Evolutionary conservation across 2,329 filamentous ascomycete genomes (phyloP).

Genomic region (Laburnicola sp.): DNA sequence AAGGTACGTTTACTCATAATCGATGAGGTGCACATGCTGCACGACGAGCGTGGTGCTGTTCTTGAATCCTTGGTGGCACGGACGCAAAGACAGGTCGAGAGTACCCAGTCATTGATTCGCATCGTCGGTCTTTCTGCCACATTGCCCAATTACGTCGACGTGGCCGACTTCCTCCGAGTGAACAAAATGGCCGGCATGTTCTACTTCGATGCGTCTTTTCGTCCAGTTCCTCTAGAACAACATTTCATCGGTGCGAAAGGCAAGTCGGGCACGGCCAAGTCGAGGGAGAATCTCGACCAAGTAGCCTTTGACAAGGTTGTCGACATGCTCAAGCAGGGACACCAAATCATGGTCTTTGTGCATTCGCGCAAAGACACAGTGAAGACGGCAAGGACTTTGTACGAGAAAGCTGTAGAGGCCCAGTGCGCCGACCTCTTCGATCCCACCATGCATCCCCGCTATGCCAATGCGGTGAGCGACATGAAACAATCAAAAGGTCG

Average conservation of each 20-base stretch:
- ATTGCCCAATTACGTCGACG: constrained; percentile 93
- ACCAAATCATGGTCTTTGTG: constrained; percentile 99
- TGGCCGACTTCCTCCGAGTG: constrained; percentile 94
- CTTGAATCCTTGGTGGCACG: constrained; percentile 93
- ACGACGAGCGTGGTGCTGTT: constrained; percentile 94
- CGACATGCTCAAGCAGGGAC: constrained; percentile 87
- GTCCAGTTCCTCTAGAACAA: constrained; percentile 93
- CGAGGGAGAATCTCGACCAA: constrained; percentile 84
- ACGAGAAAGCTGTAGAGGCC: constrained; percentile 83
- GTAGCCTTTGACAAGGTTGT: constrained; percentile 92
- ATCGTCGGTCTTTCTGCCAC: constrained; percentile 96
- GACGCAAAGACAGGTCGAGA: constrained; percentile 95
- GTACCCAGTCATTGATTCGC: constrained; percentile 94
- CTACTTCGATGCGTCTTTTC: constrained; percentile 95
- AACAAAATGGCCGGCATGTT: constrained; percentile 92
- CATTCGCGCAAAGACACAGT: constrained; percentile 95
- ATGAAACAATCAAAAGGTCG: constrained; percentile 83
- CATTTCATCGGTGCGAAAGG: constrained; percentile 97
- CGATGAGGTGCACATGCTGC: constrained; percentile 99
- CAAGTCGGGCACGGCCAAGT: constrained; percentile 77
- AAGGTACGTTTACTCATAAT: constrained; percentile 96
- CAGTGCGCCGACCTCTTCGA: constrained; percentile 81
- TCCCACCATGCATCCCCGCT: constrained; percentile 74
- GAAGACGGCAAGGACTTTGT: constrained; percentile 80
- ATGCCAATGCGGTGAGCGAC: constrained; percentile 77